phyloP scores from a whole-genome alignment of 2,329 filamentous ascomycete genomes.

The Claviceps digitariae region DNA sequence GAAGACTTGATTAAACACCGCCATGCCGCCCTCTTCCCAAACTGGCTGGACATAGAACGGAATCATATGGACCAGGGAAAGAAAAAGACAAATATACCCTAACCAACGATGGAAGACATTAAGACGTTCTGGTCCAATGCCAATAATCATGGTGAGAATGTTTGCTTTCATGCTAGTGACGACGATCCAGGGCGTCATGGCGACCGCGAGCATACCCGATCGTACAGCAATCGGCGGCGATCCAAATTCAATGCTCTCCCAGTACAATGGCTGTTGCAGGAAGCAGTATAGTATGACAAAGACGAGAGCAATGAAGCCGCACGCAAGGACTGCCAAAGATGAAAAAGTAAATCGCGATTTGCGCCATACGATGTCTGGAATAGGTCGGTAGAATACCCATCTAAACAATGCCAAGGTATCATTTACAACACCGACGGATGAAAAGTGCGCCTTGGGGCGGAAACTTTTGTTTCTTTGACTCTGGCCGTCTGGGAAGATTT shows the following conservation, averaged over 20 bases:
- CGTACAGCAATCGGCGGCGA: conserved; percentile 81
- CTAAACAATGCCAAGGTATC: conserved; percentile 70
- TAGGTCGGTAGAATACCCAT: conserved; percentile 79
- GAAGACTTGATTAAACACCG: conserved; percentile 58
- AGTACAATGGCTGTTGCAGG: conserved; percentile 78
- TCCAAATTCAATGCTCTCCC: conserved; percentile 72
- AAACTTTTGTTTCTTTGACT: conserved; percentile 42
- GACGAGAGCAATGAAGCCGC: conserved; percentile 52
- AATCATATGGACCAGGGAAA: conserved; percentile 71
- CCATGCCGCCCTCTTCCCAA: conserved; percentile 64
- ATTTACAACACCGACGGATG: conserved; percentile 61
- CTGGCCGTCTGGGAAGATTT: conserved; percentile 61
- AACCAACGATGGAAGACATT: conserved; percentile 92
- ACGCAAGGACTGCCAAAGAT: conserved; percentile 56
- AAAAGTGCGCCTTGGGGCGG: conserved; percentile 57
- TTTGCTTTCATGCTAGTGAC: conserved; percentile 87
- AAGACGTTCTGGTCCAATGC: conserved; percentile 80
- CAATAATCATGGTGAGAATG: conserved; percentile 67
- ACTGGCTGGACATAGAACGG: conserved; percentile 86
- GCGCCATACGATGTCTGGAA: conserved; percentile 59
- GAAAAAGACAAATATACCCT: conserved; percentile 70
- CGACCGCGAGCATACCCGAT: conserved; percentile 81
- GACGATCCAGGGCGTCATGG: conserved; percentile 86
- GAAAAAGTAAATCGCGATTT: conserved; percentile 66
- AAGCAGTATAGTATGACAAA: conserved; percentile 76